Base-by-base conservation (phyloP, 208 protist species). In the Tritrichomonas foetus region DNA sequence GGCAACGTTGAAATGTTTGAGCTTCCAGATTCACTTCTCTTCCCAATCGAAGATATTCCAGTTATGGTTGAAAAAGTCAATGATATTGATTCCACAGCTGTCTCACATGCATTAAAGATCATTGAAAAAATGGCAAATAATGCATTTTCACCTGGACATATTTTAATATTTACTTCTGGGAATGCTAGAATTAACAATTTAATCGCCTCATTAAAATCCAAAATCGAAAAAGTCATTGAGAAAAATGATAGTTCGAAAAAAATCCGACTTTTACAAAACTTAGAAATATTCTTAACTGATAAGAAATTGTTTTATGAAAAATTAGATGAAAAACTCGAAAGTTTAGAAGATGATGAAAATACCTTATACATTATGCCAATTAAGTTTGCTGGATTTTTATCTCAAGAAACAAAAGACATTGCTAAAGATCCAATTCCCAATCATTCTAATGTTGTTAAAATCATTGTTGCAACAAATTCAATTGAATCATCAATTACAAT, bases 401-500 rank as follows among this genome's bases (percentile, higher is more conserved):
- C 78, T 20, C 0, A 22, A 5, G 8, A 5, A 1, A 41, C 53
- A 61, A 89, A 89, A 50, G 25, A 89, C 5, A 89, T 89, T 39
- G 78, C 27, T 39, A 89, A 89, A 30, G 33, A 39, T 3, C 1
- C 20, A 0, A 89, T 89, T 39, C 5, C 0, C n/a, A 39, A 57
- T 47, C 25, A 89, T 61, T 5, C 8, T 16, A 89, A 89, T 57
- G 44, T 89, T 16, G 57, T 89, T 20, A 89, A 89, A 57, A 61
- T 89, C 47, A 49, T 89, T n/a, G 14, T 89, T 39, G 78, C 47
- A 16, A 89, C 78, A 89, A 89, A 89, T 57, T 1, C 78, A 39
- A 89, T 89, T 39, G 78, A 89, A 50, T 89, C 78, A 57, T 89
- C 78, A 53, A 57, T 89, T 2, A 89, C 78, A n/a, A 84, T 84